Evolutionary conservation across 306 rosid genomes (phyloP).

Genomic region (Parietaria judaica): DNA sequence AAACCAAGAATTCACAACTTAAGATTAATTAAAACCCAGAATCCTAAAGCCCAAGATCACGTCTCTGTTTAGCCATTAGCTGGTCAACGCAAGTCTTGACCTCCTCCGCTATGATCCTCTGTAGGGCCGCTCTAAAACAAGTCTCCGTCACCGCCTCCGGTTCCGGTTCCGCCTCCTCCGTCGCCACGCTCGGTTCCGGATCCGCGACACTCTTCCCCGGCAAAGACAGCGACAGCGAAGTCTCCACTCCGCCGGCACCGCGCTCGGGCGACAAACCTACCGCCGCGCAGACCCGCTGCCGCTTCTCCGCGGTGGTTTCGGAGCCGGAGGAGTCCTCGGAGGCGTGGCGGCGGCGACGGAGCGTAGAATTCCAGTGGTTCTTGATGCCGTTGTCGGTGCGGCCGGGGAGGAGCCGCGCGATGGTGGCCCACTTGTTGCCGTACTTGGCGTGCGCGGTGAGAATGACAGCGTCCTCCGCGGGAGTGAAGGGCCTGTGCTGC

Average conservation of each 20-base stretch:
- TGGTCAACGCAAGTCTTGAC: conserved; percentile 49
- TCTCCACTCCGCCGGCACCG: conserved; percentile 21
- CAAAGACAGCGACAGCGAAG: conserved; percentile 49
- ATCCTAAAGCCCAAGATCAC: conserved; percentile 12
- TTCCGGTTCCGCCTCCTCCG: conserved; percentile 2
- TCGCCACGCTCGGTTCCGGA: neutral
- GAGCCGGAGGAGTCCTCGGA: conserved; percentile 1
- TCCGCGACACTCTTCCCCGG: conserved; percentile 20
- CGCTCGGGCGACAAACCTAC: conserved; percentile 16
- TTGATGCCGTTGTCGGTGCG: conserved; percentile 90
- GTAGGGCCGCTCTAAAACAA: conserved; percentile 33
- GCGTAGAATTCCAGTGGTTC: conserved; percentile 94
- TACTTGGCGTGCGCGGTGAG: conserved; percentile 56
- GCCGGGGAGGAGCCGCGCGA: conserved; percentile 76
- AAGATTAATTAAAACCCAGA: neutral
- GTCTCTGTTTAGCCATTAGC: conserved; percentile 19
- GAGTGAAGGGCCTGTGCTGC: conserved; percentile 71
- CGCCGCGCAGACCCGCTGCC: neutral
- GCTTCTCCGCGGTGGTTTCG: no score
- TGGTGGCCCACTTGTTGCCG: conserved; percentile 94
- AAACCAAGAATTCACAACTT: neutral
- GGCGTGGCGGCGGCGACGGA: conserved; percentile 28
- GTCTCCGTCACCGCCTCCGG: conserved; percentile 21
- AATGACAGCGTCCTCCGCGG: conserved; percentile 52
- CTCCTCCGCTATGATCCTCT: conserved; percentile 63